Evolutionary conservation across 2,329 filamentous ascomycete genomes (phyloP), one percentile per base, ranked within the genome.

Genomic region (Fusarium sp.): DNA sequence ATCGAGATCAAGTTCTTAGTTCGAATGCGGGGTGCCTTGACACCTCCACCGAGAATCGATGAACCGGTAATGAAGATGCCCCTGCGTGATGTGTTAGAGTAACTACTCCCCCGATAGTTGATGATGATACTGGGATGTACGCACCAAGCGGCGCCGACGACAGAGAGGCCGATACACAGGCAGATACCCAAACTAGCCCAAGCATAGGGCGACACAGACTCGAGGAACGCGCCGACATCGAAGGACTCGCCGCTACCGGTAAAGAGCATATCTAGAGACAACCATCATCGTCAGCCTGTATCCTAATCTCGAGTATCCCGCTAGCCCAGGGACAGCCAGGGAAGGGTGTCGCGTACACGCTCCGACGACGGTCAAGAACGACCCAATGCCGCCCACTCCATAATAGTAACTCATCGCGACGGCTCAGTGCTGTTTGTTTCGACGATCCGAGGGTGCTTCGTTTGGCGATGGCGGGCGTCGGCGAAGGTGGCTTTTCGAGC

Each of bases 1-100:
- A 99, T 99, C 77, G 95, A 98, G 81, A 99, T 98, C 78, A 99
- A 84, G 87, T 99, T 99, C 91, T 99, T 99, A 70, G 96, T 99
- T 81, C 96, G 94, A 84, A 99, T 99, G 76, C 96, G 92, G 39
- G 97, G 97, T 47, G 96, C 95, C 82, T 93, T 95, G 78, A 99
- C 96, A 85, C 96, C 96, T 76, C 94, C 96, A 78, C 97, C 97
- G 73, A 99, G 89, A 80, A 99, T 99, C 62, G 96, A 97, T 63
- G 95, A 97, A 76, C 97, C 97, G 36, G 96, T 99, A 75, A 98
- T 96, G 85, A 99, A 96, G 82, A 99, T 99, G 77, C 97, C 96
- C 96, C 96, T 98, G 78, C 15, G 51, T 11, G 28, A 15, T 27
- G 43, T 28, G 62, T 78, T 65, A 78, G 72, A 70, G 50, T 39